Evolutionary conservation across 306 rosid species (phyloP).

Genomic region (Fragaria vesca): DNA sequence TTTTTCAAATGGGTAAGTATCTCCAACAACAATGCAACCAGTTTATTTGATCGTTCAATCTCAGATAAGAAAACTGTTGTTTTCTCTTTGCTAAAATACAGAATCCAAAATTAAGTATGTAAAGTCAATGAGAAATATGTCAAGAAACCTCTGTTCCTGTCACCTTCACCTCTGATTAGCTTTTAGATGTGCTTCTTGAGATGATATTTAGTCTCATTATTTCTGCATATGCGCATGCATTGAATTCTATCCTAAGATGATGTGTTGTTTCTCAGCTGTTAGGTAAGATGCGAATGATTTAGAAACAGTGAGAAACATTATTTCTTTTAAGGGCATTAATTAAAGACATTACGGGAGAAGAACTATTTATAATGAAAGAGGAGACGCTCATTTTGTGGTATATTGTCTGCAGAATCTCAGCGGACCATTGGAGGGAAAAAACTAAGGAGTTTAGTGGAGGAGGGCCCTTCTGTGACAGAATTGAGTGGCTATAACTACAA

Average conservation of each 20-base stretch:
- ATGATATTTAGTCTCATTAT: background rate
- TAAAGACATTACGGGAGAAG: background rate
- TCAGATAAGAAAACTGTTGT: too few relatives aligned
- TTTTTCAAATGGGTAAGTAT: background rate
- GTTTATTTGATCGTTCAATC: background rate
- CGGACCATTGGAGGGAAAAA: constrained; percentile 79
- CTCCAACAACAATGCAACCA: background rate
- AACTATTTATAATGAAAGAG: background rate
- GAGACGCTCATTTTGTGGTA: constrained; percentile 1
- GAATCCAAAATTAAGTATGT: too few relatives aligned
- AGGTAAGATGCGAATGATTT: background rate
- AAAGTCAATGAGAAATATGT: too few relatives aligned
- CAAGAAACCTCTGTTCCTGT: too few relatives aligned
- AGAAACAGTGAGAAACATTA: background rate
- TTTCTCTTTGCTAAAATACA: too few relatives aligned
- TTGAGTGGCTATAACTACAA: constrained; percentile 78
- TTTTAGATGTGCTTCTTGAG: background rate
- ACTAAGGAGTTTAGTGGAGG: constrained; percentile 63
- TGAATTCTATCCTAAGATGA: background rate
- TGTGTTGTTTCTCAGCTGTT: background rate
- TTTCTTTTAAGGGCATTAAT: background rate
- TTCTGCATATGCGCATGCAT: background rate
- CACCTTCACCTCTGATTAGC: too few relatives aligned
- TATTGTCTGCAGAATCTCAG: constrained; percentile 47
- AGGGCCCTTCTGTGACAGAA: constrained; percentile 59